Conservation (phyloP, 2,329 filamentous ascomycete species). For the Dactylellina cionopaga region DNA sequence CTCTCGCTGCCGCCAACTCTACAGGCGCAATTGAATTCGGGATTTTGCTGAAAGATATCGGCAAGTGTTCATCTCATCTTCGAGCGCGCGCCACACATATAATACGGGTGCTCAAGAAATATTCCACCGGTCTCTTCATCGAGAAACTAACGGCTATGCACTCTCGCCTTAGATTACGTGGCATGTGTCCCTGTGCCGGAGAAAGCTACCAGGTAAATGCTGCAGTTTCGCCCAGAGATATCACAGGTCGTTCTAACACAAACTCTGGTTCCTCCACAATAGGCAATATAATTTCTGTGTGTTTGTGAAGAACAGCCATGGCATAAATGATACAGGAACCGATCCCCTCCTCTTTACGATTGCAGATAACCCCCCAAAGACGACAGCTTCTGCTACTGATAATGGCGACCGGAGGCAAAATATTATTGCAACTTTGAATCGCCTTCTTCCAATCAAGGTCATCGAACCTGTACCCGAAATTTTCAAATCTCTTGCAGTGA, state of each 20-base stretch:
- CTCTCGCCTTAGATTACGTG: constrained; percentile 52
- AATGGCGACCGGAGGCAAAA: constrained; percentile 49
- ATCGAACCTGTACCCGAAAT: constrained; percentile 51
- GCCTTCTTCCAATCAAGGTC: constrained; percentile 49
- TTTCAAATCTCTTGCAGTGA: constrained; percentile 54
- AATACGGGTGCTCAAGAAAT: no score
- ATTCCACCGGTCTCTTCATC: no score
- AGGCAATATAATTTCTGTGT: constrained; percentile 74
- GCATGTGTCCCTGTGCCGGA: constrained; percentile 56
- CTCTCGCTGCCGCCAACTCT: constrained; percentile 41
- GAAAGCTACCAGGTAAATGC: constrained; percentile 53
- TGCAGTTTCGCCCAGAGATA: no score
- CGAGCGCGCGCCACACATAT: no score
- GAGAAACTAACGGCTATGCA: not conserved
- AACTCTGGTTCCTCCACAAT: constrained; percentile 71
- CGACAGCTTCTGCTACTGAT: constrained; percentile 61
- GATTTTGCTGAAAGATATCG: constrained; percentile 68
- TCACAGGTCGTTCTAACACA: no score
- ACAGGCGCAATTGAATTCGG: constrained; percentile 55
- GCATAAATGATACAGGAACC: constrained; percentile 54
- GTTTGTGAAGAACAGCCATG: constrained; percentile 67
- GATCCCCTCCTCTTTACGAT: constrained; percentile 75
- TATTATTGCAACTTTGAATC: constrained; percentile 53
- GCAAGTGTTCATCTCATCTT: constrained; percentile 60
- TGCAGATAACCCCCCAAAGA: constrained; percentile 70